Base-by-base conservation (phyloP, 2,329 filamentous ascomycete species). In the Colletotrichum tofieldiae region DNA sequence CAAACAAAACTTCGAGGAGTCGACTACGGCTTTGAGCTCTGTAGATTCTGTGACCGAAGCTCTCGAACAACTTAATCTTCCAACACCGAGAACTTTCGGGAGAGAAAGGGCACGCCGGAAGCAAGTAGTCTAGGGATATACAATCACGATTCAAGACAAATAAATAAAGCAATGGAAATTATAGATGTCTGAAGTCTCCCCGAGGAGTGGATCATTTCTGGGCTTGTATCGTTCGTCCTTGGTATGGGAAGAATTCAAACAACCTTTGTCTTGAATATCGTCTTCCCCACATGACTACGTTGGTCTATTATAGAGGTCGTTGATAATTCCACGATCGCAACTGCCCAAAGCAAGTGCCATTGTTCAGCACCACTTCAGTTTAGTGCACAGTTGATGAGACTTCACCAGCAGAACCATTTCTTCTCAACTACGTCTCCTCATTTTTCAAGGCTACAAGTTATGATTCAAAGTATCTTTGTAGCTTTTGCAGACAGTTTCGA, bases 51-150 rank as follows among this genome's bases (percentile, higher is more conserved):
- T 64, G n/a, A 60, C 54, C 9, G 58, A 51, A 11, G 37, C 69
- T 2, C 26, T 71, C 18, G 51, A 66, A 51, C 43, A 63, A 0
- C 58, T 71, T 14, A 47, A 18, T 8, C 26, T 71, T 1, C 32
- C 58, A 12, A 49, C 45, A 2, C 16, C 43, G 14, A 23, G 29
- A 5, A 11, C 52, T 11, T n/a, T 41, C 3, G 59, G 65, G 3
- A 58, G 58, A 16, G 65, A 58, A 11, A 51, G 45, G 16, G 23
- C 43, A 7, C 35, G 58, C 7, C 69, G 65, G 20, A 51, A 59
- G 41, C 55, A 67, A 6, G 14, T 20, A 35, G 47, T 26, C 7
- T 67, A 37, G 54, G n/a, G 16, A 3, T 6, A 4, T 5, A 6
- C 11, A 20, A 37, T 8, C 2, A 2, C 6, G 4, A 7, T 5